Evolutionary conservation across 2,329 filamentous ascomycete genomes (phyloP).

Genomic region (Fusarium tupiense): DNA sequence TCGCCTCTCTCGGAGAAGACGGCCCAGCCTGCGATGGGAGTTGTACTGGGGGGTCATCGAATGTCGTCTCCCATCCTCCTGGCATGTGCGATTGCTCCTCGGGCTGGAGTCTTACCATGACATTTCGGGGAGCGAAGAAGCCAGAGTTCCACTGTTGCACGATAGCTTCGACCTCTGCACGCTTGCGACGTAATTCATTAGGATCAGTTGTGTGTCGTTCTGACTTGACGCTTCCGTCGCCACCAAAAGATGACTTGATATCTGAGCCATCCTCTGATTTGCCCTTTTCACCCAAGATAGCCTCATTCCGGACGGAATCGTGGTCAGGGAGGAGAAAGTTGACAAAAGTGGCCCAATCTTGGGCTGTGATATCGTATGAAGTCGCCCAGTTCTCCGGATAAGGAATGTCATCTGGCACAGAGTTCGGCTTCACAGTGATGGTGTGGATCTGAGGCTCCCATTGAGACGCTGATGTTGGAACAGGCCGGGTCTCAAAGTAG

Average conservation of each 20-base stretch:
- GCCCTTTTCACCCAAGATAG: slow-evolving; percentile 60
- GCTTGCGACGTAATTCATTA: slow-evolving; percentile 38
- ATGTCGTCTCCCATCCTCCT: slow-evolving; percentile 37
- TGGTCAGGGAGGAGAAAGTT: slow-evolving; percentile 65
- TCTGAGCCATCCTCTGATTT: slow-evolving; percentile 51
- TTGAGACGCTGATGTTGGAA: slow-evolving; percentile 39
- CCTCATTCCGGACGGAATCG: slow-evolving; percentile 55
- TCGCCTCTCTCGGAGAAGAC: slow-evolving; percentile 19
- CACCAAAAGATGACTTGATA: slow-evolving; percentile 31
- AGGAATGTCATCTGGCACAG: slow-evolving; percentile 56
- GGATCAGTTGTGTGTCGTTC: slow-evolving; percentile 11
- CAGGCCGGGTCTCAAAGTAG: slow-evolving; percentile 60
- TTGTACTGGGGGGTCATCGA: slow-evolving; percentile 31
- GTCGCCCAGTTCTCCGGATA: slow-evolving; percentile 52
- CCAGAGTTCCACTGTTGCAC: slow-evolving; percentile 66
- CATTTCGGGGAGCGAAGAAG: slow-evolving; percentile 63
- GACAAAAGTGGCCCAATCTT: slow-evolving; percentile 69
- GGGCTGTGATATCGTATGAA: slow-evolving; percentile 56
- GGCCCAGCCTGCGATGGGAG: slow-evolving; percentile 11
- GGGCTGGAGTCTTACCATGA: slow-evolving; percentile 52
- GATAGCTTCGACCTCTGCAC: slow-evolving; percentile 51
- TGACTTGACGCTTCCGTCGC: slow-evolving; percentile 11
- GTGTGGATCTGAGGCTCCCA: slow-evolving; percentile 46
- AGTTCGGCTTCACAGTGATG: slow-evolving; percentile 48
- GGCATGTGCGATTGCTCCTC: slow-evolving; percentile 38